Base-by-base conservation (phyloP, 306 rosid genomes). In the Sesbania bispinosa region DNA sequence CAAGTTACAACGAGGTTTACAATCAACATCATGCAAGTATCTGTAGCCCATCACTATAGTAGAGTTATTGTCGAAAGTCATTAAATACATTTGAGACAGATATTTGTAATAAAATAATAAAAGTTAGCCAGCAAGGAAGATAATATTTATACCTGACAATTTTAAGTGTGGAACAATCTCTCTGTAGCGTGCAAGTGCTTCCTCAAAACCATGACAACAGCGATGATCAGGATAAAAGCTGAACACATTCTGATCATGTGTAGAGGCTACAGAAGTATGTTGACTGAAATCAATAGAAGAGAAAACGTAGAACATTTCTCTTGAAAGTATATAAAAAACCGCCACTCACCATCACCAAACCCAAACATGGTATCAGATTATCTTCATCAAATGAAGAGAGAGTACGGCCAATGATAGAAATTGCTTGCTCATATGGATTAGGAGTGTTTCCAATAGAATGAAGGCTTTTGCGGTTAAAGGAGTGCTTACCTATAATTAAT, bases 321-420 rank as follows among this genome's bases (percentile, higher is more conserved):
- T 6, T 55, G 54, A 15, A 59, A 60, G 43, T 54, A 73, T 69
- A 45, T 74, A 26, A 19, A n/a, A 43, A 61, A 42, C 63, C 69
- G 63, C 62, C 10, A 67, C 96, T 79, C 72, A 92, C 97, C 92
- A 78, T 92, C 96, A 7, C 97, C 96, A 68, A 92, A 92, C 48
- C 97, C 97, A 57, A 89, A 80, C 97, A 92, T n/a, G 97, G 97
- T 75, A 92, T 92, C 76, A 89, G 69, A 71, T 90, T 87, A 81
- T 92, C 97, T 78, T 92, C 97, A 76, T 92, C 97, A 4, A 89
- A 92, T 26, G 96, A 80, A 67, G 92, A 87, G 47, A 92, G 82
- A 5, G 96, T 92, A 4, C 74, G 90, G 7, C 97, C 94, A 74
- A 92, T 84, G 42, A 89, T 92, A 54, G 96, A 86, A 71, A 92